Conservation (phyloP, 768 basidiomycete genomes). For the Podaxis sp. region DNA sequence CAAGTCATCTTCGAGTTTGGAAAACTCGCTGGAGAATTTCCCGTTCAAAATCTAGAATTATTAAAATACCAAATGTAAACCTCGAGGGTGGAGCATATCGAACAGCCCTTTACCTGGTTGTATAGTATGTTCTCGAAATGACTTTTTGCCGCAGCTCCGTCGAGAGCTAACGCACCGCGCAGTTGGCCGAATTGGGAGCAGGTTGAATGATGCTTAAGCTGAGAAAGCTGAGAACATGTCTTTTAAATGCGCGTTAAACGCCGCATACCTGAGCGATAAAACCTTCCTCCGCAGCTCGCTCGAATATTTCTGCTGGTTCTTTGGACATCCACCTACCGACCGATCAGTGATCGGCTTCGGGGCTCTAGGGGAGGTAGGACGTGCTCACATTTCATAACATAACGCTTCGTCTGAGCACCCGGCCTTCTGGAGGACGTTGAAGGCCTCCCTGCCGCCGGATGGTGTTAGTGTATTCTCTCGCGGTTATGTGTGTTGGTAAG, state of each 20-base stretch:
- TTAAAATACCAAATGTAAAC: neutral
- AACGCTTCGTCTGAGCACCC: constrained; percentile 65
- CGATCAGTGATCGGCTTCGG: neutral
- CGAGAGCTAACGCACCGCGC: constrained; percentile 50
- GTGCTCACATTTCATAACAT: constrained; percentile 57
- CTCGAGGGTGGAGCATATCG: neutral
- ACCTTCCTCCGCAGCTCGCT: constrained; percentile 62
- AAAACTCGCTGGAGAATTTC: constrained; percentile 52
- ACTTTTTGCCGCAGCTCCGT: constrained; percentile 40
- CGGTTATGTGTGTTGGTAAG: neutral
- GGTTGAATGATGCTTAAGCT: constrained; percentile 58
- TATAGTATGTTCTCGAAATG: constrained; percentile 59
- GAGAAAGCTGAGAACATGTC: neutral
- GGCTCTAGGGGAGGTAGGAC: constrained; percentile 4
- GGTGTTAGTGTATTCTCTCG: neutral
- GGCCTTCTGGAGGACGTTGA: constrained; percentile 56
- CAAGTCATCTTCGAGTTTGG: constrained; percentile 48
- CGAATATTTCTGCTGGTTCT: constrained; percentile 66
- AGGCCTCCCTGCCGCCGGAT: constrained; percentile 40
- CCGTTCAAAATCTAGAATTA: constrained; percentile 48
- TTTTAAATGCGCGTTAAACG: neutral
- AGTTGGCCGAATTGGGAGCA: constrained; percentile 64
- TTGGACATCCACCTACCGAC: constrained; percentile 64
- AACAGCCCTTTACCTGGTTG: constrained; percentile 37
- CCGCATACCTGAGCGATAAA: constrained; percentile 48